Base-by-base conservation (phyloP, 139 green algal species). In the Chlorella sp. region DNA sequence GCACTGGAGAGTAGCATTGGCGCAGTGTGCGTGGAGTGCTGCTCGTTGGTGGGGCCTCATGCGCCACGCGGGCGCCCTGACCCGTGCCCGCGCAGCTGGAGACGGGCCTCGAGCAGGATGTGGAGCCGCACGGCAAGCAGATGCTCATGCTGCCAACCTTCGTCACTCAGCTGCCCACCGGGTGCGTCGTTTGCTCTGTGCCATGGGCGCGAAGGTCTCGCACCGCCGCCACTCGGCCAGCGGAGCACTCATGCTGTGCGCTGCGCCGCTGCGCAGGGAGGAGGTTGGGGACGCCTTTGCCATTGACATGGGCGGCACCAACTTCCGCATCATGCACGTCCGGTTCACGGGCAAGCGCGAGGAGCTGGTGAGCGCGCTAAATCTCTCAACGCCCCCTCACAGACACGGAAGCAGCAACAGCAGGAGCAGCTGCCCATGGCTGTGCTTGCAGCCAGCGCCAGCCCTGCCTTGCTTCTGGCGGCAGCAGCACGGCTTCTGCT, bases 301-400 rank as follows among this genome's bases (percentile, higher is more conserved):
- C 6, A 76, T 97, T 17, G 92, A 97, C 73, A 75, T 97, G 36
- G 93, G 93, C 0, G 93, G 93, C 70, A 97, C 92, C 35, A 97
- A 97, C 78, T 91, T 97, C 51, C 75, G 91, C 2, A 82, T 94
- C 23, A 74, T 92, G 29, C 81, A 90, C 65, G 77, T 89, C 0
- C 68, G 70, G 20, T 69, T 92, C 23, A 72, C 69, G 23, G 67
- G 64, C 27, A 68, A 77, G 60, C 77, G 33, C 0, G 69, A 62
- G 22, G 69, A 76, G 2, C 74, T 91, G 67, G 85, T 75, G 55
- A n/a, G 51, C n/a, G n/a, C n/a, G n/a, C n/a, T n/a, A n/a, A n/a
- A n/a, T n/a, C n/a, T n/a, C n/a, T n/a, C n/a, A n/a, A n/a, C n/a
- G n/a, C n/a, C n/a, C n/a, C n/a, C n/a, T n/a, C n/a, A n/a, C n/a